Percentiles rank a stretch among this genome's conserved stretches.
Evolutionary conservation across 148 eudicot species (phyloP).

Genomic region (Persicaria tinctoria): DNA sequence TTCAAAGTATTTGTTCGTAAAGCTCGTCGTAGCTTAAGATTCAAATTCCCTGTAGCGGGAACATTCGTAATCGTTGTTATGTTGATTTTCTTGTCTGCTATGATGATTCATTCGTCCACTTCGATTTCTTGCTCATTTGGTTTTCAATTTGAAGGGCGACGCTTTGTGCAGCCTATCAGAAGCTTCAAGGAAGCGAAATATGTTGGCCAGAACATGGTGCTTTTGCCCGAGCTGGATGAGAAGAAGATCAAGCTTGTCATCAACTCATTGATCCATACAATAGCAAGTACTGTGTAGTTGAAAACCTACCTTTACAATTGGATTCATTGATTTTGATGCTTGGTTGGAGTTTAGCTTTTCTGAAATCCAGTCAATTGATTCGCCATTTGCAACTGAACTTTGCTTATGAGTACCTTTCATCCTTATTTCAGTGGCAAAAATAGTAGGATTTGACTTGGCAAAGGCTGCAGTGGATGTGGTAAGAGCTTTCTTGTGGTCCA

Average conservation of each 20-base stretch:
- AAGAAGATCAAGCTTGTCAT: constrained; percentile 5
- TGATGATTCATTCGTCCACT: background rate
- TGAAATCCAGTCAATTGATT: background rate
- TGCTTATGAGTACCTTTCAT: background rate
- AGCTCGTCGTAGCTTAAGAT: background rate
- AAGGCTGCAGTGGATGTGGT: constrained; percentile 39
- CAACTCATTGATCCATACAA: background rate
- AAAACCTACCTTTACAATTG: background rate
- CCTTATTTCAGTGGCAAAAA: constrained; percentile 38
- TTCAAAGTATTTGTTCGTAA: background rate
- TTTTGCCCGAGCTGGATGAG: background rate
- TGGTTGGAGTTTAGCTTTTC: background rate
- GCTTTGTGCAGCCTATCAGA: constrained; percentile 5
- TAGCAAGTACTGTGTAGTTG: background rate
- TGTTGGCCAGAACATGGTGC: background rate
- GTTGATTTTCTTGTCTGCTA: background rate
- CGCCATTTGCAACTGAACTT: background rate
- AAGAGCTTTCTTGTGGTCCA: constrained; percentile 15
- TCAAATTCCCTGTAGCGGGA: background rate
- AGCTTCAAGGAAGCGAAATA: constrained; percentile 5
- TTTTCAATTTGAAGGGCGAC: background rate
- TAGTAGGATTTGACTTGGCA: constrained; percentile 40
- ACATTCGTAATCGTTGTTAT: no score
- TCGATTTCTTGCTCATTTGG: background rate
- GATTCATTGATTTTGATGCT: background rate